Base-by-base conservation (phyloP, 148 eudicot species). In the Arctostaphylos glauca region DNA sequence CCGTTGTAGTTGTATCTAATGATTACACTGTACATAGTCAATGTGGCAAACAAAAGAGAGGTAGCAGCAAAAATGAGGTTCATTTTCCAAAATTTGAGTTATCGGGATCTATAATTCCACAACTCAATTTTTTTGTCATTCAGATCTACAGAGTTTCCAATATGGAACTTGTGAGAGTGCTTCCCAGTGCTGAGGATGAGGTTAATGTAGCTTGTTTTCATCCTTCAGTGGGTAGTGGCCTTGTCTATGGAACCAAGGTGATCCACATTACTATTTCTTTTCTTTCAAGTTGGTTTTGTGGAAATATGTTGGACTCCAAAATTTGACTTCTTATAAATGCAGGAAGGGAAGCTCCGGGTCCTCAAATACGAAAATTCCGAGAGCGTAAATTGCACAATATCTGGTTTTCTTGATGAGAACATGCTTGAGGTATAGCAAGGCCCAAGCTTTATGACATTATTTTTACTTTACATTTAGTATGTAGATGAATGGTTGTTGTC, bases 121-220 rank as follows among this genome's bases (percentile, higher is more conserved):
- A 74, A 25, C 23, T 25, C 14, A 47, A 43, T 83, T 15, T 79
- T 59, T 68, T 46, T 68, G 53, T 82, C 8, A 46, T 81, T 80
- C 92, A 96, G 99, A 93, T 94, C 59, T 96, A 94, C 83, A 87
- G 98, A 86, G 98, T 96, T 84, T 89, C 94, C 86, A 98, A 96
- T 88, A 96, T 96, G 99, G 99, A 96, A 88, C 97, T 96, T 81
- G 99, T 96, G 84, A 91, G 93, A 88, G 97, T 93, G 79, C 98
- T 96, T 89, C 98, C 99, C 13, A 96, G 98, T 86, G 95, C 99
- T 4, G 99, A 94, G 80, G 99, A 96, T 89, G 99, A 96, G 89
- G 99, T 96, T 80, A 96, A 96, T 85, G 99, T 96, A n/a, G 99
- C 99, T 85, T 96, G 97, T 84, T 96, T 96, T 84, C 99, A 96